Base-by-base conservation (phyloP, 2,329 filamentous ascomycete species). In the Colletotrichum sp. region DNA sequence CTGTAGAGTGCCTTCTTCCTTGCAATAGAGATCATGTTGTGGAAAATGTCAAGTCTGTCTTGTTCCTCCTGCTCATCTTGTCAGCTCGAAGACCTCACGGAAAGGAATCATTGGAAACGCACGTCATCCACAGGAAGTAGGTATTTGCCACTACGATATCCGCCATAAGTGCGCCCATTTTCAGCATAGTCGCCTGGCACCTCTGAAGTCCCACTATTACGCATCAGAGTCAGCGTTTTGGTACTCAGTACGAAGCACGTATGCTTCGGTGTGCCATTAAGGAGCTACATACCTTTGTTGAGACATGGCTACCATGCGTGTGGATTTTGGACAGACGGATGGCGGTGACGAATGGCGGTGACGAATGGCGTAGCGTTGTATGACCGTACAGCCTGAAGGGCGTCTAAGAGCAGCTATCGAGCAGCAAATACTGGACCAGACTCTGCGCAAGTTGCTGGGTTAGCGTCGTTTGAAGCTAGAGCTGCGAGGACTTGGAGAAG, bases 11-110 rank as follows among this genome's bases (percentile, higher is more conserved):
- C 79, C 3, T 88, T 83, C 48, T 89, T 87, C 77, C 93, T 91
- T 66, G 91, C 91, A 25, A 94, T 90, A 19, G 89, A 87, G 80
- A 96, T 94, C 79, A 96, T 87, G 80, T 95, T 94, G 86, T 98
- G 94, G 81, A 95, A 93, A 63, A 96, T 93, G 81, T 98, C 95
- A 81, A 96, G 90, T 78, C 94, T 91, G 82, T 96, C 94, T 81
- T 93, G 91, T 83, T 97, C 95, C 77, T 89, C 87, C 90, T 94
- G 82, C 64, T 8, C 11, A 34, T 3, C 32, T 36, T 19, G 52
- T 76, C 44, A 76, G 65, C n/a, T 13, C 5, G 15, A 12, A 19
- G 28, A 66, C 59, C 65, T 57, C 72, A 8, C 19, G 8, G 68
- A n/a, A n/a, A 15, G 8, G 28, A 64, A 25, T 61, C 9, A 13